A percentile compares a stretch with the other conserved stretches of the same genome.
Evolutionary conservation across 106 monocot species (phyloP).

Genomic region (Posidonia australis): DNA sequence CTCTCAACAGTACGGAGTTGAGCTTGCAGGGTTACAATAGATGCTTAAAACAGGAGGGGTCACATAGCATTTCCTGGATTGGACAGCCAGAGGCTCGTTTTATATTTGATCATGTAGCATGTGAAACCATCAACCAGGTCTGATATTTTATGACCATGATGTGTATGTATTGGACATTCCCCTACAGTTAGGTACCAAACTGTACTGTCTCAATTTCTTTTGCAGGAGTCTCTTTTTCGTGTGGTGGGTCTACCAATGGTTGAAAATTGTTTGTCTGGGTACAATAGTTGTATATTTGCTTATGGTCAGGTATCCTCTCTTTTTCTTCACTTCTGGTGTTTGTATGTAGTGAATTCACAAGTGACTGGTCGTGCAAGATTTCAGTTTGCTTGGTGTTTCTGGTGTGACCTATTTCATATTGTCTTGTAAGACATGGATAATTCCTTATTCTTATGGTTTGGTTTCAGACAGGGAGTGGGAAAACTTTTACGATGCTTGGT

Average conservation of each 20-base stretch:
- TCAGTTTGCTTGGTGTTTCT: neutral
- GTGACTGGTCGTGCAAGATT: too few relatives aligned
- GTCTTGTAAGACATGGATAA: constrained; percentile 1
- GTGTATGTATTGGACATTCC: too few relatives aligned
- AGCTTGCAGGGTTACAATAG: constrained; percentile 50
- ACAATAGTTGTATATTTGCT: constrained; percentile 97
- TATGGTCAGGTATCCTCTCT: constrained; percentile 73
- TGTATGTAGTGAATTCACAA: too few relatives aligned
- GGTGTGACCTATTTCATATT: neutral
- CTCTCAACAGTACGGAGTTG: constrained; percentile 51
- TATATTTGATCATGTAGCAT: constrained; percentile 90
- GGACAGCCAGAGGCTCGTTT: constrained; percentile 73
- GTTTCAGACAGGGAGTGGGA: constrained; percentile 91
- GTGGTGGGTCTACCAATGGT: constrained; percentile 87
- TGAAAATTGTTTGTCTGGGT: constrained; percentile 96
- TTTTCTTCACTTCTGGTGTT: neutral
- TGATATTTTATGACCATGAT: neutral
- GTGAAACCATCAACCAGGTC: constrained; percentile 86
- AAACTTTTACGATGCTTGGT: constrained; percentile 94
- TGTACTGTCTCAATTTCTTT: constrained; percentile 1
- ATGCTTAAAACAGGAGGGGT: constrained; percentile 82
- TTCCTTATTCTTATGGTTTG: neutral
- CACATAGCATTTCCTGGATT: constrained; percentile 71
- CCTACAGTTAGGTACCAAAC: too few relatives aligned
- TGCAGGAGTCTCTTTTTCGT: constrained; percentile 79